A percentile compares a stretch with the other conserved stretches of the same genome.
phyloP scores from a whole-genome alignment of 345 rosid genomes.

The Moricandia moricandioides region DNA sequence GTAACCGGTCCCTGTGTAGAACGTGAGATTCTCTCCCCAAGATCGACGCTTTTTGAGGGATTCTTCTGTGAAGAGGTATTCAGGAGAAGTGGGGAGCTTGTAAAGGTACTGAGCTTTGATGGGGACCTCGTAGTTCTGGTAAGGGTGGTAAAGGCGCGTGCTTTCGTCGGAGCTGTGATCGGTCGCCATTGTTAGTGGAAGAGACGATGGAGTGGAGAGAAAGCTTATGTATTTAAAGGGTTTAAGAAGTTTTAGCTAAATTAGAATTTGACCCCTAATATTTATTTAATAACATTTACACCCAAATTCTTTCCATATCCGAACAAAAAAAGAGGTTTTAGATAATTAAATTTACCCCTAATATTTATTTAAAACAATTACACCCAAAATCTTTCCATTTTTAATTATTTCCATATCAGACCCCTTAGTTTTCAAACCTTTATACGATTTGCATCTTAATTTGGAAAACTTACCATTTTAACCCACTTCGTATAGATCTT shows the following conservation, averaged over 20 bases:
- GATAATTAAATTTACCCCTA: slow-evolving; percentile 19
- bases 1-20: slow-evolving; percentile 78
- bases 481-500: neutral
- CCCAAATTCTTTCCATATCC: neutral
- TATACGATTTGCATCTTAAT: neutral
- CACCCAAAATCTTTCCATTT: neutral
- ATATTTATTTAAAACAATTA: neutral
- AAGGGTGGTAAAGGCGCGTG: slow-evolving; percentile 72
- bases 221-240: neutral
- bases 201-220: neutral
- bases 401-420: neutral
- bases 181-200: slow-evolving; percentile 31
- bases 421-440: neutral
- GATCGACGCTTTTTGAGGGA: slow-evolving; percentile 75
- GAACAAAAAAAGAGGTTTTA: neutral
- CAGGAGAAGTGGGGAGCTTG: slow-evolving; percentile 83
- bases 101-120: slow-evolving; percentile 43
- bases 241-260: neutral
- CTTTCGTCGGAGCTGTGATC: slow-evolving; percentile 28
- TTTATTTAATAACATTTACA: neutral
- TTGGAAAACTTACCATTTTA: neutral
- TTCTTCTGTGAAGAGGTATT: slow-evolving; percentile 78
- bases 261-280: slow-evolving; percentile 21
- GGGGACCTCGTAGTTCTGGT: slow-evolving; percentile 51
- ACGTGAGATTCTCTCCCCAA: slow-evolving; percentile 95